Evolutionary conservation across 2,329 filamentous ascomycete species (phyloP), one percentile per base, ranked within the genome.

Genomic region (Fusarium keratoplasticum): DNA sequence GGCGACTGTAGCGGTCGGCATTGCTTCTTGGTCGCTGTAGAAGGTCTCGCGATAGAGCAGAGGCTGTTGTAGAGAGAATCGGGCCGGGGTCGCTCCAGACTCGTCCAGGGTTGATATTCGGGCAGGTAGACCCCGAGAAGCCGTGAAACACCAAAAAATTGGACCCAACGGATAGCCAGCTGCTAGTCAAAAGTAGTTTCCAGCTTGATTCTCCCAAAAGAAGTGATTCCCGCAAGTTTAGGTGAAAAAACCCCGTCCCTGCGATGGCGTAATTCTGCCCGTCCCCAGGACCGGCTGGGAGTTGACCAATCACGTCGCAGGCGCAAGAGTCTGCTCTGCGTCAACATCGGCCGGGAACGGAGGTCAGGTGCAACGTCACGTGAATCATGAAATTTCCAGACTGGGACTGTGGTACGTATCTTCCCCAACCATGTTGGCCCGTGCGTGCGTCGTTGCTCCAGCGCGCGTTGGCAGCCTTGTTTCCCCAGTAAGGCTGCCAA

Each of bases 241-340:
- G 14, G 29, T 55, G 70, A 55, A 65, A 69, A 76, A 77, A 66
- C 66, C 65, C 67, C 69, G 60, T 70, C 74, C 69, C 68, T 73
- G 69, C 68, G 73, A 78, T 79, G 77, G 77, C 77, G 77, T 76
- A 78, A 79, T 78, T 78, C 77, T 75, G 38, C 52, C 62, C 70
- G 68, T 74, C 57, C 61, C 72, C 72, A 72, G 67, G 67, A 50
- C 40, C 36, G 54, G 52, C 25, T 35, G 20, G 77, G 76, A 72
- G 70, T 79, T 75, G 78, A 66, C 77, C 77, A 79, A 79, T 78
- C 54, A 44, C 29, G 52, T 52, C 42, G 59, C 58, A 38, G 58
- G 63, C 69, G 71, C 60, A 69, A 62, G 65, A 64, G 33, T 40
- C 40, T 60, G 33, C 40, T 42, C 20, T 73, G 47, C 54, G 61